Evolutionary conservation across 441 rosid species (phyloP).

Genomic region (Hura crepitans): DNA sequence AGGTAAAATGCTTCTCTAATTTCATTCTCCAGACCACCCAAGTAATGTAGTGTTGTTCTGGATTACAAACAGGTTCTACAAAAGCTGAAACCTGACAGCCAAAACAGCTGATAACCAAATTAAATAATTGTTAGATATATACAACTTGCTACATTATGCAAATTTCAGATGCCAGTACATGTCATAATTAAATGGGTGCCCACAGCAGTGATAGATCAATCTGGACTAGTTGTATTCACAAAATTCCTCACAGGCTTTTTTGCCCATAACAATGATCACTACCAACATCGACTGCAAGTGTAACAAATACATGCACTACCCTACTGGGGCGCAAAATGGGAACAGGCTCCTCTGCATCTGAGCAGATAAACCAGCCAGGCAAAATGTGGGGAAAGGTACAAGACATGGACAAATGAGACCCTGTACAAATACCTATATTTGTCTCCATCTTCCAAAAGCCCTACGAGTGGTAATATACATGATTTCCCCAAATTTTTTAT

Average conservation of each 20-base stretch:
- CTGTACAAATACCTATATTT: conserved; percentile 68
- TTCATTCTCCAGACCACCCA: no score
- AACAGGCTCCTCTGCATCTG: conserved; percentile 29
- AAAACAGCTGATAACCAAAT: not conserved
- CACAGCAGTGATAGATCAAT: conserved; percentile 5
- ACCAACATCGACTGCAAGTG: conserved; percentile 40
- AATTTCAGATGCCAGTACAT: not conserved
- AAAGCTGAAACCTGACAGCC: no score
- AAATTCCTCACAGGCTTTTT: conserved; percentile 43
- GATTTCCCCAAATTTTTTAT: conserved; percentile 28
- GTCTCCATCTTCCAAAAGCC: conserved; percentile 50
- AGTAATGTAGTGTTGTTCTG: no score
- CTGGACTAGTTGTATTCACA: conserved; percentile 42
- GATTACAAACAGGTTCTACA: no score
- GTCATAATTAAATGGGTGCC: not conserved
- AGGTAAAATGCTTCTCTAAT: no score
- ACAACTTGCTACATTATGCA: not conserved
- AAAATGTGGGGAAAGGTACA: conserved; percentile 25
- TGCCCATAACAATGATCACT: conserved; percentile 48
- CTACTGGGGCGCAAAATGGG: conserved; percentile 41
- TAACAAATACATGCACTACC: conserved; percentile 46
- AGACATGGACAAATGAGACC: conserved; percentile 45
- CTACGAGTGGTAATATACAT: conserved; percentile 62
- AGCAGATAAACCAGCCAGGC: conserved; percentile 28
- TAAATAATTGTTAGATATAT: not conserved